Evolutionary conservation across 2,329 filamentous ascomycete genomes (phyloP), one percentile per base, ranked within the genome.

Genomic region (Cladophialophora carrionii): DNA sequence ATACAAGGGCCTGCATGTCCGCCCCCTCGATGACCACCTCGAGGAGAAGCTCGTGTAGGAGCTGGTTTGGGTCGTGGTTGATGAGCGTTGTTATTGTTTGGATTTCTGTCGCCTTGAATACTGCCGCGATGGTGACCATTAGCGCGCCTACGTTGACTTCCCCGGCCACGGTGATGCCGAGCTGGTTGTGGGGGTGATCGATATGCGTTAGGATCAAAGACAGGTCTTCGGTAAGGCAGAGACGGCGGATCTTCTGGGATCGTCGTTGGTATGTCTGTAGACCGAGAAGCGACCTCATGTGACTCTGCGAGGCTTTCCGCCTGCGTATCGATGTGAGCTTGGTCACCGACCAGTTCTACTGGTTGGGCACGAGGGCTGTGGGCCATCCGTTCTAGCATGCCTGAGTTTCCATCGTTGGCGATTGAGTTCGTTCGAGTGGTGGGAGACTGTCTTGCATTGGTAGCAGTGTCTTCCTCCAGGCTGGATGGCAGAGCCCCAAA

Each of bases 141-240:
- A 20, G 24, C 49, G 8, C 32, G 20, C 24, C 57, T 49, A 49
- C 54, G 37, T 14, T 57, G 57, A 34, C 52, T 24, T 22, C 29
- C 51, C 4, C 49, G 26, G 52, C 20, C 55, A 52, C 17, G 54
- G 24, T 62, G 58, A 4, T 53, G 58, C 5, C 58, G 41, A n/a
- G 26, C 17, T 17, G 48, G 53, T 26, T 46, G 62, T 9, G 29
- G n/a, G 17, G 62, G 37, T 8, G 49, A 46, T 49, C 58, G 37
- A 22, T 63, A 61, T 17, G 55, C 55, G 46, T 52, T 62, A 17
- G 54, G 24, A 51, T 65, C 51, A 52, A 67, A 65, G 14, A 34
- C 20, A 37, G 54, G 58, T 29, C 59, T 24, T 22, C 43, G 7
- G 10, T 49, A 31, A 51, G 22, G 20, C 12, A 26, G n/a, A 12